Conservation (phyloP, 1,284 basidiomycete genomes). For the Melampsora larici-populina region DNA sequence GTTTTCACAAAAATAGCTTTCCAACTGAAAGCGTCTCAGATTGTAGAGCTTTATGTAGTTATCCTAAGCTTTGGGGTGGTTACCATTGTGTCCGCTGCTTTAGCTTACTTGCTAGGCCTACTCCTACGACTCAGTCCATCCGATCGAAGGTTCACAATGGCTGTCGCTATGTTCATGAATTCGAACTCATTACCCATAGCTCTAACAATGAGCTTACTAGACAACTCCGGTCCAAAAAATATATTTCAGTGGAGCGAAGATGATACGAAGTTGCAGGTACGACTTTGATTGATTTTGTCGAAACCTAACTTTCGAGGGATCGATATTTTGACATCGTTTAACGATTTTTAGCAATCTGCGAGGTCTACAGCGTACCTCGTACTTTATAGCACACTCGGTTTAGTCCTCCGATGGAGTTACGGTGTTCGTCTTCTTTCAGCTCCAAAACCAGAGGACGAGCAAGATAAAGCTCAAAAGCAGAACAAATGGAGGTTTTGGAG, state of each 20-base stretch:
- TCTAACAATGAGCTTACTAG: constrained; percentile 56
- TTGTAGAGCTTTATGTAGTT: constrained; percentile 54
- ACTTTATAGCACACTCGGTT: constrained; percentile 56
- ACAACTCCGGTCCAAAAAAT: constrained; percentile 48
- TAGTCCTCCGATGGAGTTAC: constrained; percentile 56
- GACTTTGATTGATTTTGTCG: background rate
- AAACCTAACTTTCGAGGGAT: no score
- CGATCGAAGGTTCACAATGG: constrained; percentile 55
- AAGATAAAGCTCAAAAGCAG: no score
- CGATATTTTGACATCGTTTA: no score
- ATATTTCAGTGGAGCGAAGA: constrained; percentile 48
- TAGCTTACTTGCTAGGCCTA: constrained; percentile 50
- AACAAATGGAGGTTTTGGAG: no score
- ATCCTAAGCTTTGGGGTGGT: constrained; percentile 55
- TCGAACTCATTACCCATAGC: constrained; percentile 56
- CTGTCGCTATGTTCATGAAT: constrained; percentile 45
- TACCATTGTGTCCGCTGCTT: constrained; percentile 51
- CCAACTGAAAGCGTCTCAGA: constrained; percentile 54
- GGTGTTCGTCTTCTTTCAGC: constrained; percentile 55
- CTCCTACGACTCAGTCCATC: constrained; percentile 51
- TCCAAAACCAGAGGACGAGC: constrained; percentile 43
- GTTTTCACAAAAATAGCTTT: constrained; percentile 57
- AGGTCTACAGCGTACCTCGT: constrained; percentile 54
- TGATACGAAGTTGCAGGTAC: constrained; percentile 47
- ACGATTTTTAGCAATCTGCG: constrained; percentile 5